Conservation (phyloP, 2,329 filamentous ascomycete genomes). For the Diaporthe eres region DNA sequence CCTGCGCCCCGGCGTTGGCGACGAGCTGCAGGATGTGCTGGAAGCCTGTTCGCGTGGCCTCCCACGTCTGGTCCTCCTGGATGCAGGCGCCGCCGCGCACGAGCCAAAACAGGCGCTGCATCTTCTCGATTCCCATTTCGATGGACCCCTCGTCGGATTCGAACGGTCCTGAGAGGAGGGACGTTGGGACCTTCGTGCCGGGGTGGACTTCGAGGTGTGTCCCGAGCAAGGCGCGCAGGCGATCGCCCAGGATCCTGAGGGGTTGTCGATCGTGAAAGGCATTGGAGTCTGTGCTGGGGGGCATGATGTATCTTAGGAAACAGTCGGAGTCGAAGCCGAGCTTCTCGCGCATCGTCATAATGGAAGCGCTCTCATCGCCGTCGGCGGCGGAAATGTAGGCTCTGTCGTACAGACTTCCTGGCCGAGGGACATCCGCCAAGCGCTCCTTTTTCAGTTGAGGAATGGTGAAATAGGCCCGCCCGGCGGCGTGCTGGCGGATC, state of each 20-base stretch:
- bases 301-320: conserved; percentile 18
- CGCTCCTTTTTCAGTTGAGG: conserved; percentile 35
- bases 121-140: conserved; percentile 40
- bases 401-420: conserved; percentile 39
- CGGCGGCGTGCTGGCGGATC: conserved; percentile 56
- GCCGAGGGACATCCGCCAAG: conserved; percentile 10
- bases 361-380: neutral
- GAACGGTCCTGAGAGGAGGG: conserved; percentile 48
- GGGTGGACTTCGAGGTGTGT: conserved; percentile 47
- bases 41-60: conserved; percentile 44
- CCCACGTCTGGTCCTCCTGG: conserved; percentile 47
- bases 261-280: neutral
- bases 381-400: conserved; percentile 27
- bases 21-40: conserved; percentile 36
- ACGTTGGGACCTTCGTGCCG: conserved; percentile 45
- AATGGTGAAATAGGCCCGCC: conserved; percentile 48
- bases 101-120: conserved; percentile 49
- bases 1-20: neutral
- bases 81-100: conserved; percentile 45
- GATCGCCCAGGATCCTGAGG: neutral
- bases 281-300: neutral
- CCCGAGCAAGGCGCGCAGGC: conserved; percentile 32
- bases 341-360: conserved; percentile 39
- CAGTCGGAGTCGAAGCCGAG: conserved; percentile 33
- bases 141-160: conserved; percentile 36